phyloP scores from a whole-genome alignment of 371 early-diverging fungal genomes.

The Circinella umbellata region DNA sequence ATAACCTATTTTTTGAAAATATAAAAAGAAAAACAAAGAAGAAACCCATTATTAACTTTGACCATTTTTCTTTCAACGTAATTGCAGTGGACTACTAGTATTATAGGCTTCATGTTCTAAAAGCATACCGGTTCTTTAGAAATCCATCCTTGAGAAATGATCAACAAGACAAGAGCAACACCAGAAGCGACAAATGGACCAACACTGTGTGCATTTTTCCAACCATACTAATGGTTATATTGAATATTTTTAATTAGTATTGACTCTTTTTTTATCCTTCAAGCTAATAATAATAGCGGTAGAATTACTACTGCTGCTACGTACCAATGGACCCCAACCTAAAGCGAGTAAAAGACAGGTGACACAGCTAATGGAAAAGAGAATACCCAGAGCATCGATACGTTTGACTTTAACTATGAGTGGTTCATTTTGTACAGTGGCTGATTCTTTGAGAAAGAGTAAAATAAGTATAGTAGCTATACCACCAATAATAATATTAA shows the following conservation, averaged over 20 bases:
- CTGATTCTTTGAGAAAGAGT: slow-evolving; percentile 45
- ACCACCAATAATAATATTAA: slow-evolving; percentile 75
- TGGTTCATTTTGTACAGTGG: slow-evolving; percentile 39
- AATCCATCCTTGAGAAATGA: slow-evolving; percentile 25
- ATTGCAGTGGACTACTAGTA: no score
- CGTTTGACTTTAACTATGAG: slow-evolving; percentile 57
- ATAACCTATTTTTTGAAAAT: slow-evolving; percentile 15
- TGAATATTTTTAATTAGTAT: no score
- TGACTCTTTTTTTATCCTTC: no score
- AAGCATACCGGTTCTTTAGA: slow-evolving; percentile 21
- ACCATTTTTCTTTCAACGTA: no score
- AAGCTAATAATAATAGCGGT: no score
- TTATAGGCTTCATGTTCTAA: not conserved
- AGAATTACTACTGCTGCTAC: not conserved
- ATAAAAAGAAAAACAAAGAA: no score
- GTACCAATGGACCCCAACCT: slow-evolving; percentile 48
- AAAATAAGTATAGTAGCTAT: slow-evolving; percentile 55
- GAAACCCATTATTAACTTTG: no score
- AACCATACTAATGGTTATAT: slow-evolving; percentile 13
- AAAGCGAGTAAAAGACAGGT: slow-evolving; percentile 53
- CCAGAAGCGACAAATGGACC: slow-evolving; percentile 23
- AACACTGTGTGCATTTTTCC: slow-evolving; percentile 18
- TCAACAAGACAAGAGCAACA: slow-evolving; percentile 16
- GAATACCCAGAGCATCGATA: slow-evolving; percentile 56
- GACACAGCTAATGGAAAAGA: slow-evolving; percentile 18